These are phyloP conservation scores for Backusella parvicylindrica DNA, from an alignment of 192 early-diverging fungal species.

Conservation along the genomic window DNA sequence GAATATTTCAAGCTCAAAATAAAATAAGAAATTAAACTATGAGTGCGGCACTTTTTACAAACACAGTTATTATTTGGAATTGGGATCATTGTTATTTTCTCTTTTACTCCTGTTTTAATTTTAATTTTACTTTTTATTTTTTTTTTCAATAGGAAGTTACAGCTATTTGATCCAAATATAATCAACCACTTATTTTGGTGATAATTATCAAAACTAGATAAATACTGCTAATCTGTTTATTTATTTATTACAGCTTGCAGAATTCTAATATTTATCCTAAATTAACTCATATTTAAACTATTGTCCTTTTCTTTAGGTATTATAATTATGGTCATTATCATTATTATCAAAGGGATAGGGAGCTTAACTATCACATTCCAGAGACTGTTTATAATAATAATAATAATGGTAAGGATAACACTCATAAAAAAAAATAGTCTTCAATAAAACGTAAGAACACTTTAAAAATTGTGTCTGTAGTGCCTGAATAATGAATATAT, in stretches of 20 bases:
- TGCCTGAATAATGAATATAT: conserved; percentile 1
- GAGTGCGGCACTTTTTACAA: not conserved
- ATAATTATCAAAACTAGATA: not conserved
- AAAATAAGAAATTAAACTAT: not conserved
- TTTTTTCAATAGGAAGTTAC: not conserved
- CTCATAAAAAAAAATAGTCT: not conserved
- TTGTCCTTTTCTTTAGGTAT: not conserved
- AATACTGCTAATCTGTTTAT: not conserved
- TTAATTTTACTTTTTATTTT: not conserved
- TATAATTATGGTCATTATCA: not conserved
- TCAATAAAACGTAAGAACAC: not conserved
- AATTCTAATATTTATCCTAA: not conserved
- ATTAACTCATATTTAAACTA: not conserved
- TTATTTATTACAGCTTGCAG: not conserved
- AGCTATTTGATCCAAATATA: not conserved
- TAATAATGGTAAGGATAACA: not conserved
- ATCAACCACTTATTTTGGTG: not conserved
- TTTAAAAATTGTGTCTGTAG: conserved; percentile 2
- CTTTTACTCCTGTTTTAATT: not conserved
- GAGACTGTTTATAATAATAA: not conserved
- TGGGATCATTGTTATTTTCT: not conserved
- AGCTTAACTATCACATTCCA: not conserved
- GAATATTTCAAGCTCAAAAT: too few species aligned
- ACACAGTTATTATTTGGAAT: not conserved
- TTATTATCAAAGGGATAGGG: not conserved